Evolutionary conservation across 768 basidiomycete genomes (phyloP).

Genomic region (Sarcodon sp.): DNA sequence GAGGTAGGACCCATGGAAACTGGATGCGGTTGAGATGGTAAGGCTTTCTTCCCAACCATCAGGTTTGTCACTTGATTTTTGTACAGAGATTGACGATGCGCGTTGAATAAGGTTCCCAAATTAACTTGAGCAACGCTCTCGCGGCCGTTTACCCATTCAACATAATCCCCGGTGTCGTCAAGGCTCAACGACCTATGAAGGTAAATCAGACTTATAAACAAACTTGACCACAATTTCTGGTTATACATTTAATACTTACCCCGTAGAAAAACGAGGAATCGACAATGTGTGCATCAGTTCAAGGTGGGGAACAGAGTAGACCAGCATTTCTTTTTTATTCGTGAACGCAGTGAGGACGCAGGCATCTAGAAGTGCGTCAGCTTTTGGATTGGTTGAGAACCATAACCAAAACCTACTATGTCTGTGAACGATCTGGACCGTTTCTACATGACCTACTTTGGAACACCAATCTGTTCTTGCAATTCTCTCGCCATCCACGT

Average conservation of each 20-base stretch:
- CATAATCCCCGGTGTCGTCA: constrained; percentile 43
- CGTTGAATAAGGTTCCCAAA: constrained; percentile 50
- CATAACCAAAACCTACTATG: constrained; percentile 31
- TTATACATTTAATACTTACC: constrained; percentile 5
- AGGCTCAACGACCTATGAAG: constrained; percentile 21
- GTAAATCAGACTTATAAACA: not conserved
- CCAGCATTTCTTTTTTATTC: constrained; percentile 29
- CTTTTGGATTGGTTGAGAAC: not conserved
- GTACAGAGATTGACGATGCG: constrained; percentile 31
- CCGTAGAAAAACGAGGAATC: constrained; percentile 8
- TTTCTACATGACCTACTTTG: constrained; percentile 36
- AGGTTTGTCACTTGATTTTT: constrained; percentile 41
- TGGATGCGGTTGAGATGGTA: constrained; percentile 51
- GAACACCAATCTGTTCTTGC: constrained; percentile 53
- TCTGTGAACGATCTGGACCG: constrained; percentile 43
- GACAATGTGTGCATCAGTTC: constrained; percentile 35
- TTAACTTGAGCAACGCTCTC: constrained; percentile 7
- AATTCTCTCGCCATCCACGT: constrained; percentile 54
- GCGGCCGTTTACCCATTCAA: constrained; percentile 23
- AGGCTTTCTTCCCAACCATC: constrained; percentile 20
- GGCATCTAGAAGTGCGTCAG: constrained; percentile 30
- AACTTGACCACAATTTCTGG: not conserved
- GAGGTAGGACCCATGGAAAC: constrained; percentile 46
- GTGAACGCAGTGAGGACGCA: constrained; percentile 39
- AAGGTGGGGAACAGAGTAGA: constrained; percentile 54